Percentiles rank a stretch among this genome's conserved stretches.
Evolutionary conservation across 345 rosid genomes (phyloP).

Genomic region (Citrus mangshanensis): DNA sequence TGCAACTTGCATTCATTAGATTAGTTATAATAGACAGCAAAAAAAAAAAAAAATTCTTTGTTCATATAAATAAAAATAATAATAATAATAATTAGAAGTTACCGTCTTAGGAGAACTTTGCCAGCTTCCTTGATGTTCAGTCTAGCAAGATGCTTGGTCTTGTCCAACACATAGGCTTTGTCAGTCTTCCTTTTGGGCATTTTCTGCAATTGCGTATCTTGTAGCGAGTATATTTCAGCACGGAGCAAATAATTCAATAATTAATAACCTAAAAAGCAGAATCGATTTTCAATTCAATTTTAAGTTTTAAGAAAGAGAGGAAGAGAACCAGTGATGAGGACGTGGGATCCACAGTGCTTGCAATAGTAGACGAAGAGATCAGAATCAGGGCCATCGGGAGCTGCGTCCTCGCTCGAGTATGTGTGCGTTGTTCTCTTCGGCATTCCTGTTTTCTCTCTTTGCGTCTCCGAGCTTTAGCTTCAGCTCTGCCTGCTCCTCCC

Average conservation of each 20-base stretch:
- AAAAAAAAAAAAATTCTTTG: no score
- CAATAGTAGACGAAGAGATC: conserved; percentile 99
- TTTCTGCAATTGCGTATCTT: conserved; percentile 99
- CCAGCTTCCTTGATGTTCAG: conserved; percentile 71
- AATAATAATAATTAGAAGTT: neutral
- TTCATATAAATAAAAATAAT: no score
- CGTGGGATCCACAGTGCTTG: conserved; percentile 96
- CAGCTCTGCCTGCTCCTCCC: no score
- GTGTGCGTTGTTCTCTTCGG: conserved; percentile 99
- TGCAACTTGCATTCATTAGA: no score
- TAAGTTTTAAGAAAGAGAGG: neutral
- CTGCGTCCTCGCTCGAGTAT: conserved; percentile 99
- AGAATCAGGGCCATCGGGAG: conserved; percentile 91
- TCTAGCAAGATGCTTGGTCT: conserved; percentile 89
- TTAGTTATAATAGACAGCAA: no score
- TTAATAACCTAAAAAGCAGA: neutral
- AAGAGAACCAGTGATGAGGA: conserved; percentile 86
- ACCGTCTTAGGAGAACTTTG: conserved; percentile 86
- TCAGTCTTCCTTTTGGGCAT: conserved; percentile 97
- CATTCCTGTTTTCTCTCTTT: conserved; percentile 36
- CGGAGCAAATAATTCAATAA: neutral
- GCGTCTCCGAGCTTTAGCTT: neutral
- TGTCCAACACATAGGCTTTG: conserved; percentile 82
- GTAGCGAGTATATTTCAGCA: conserved; percentile 39
- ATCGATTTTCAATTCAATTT: neutral